Evolutionary conservation across 768 basidiomycete genomes (phyloP).

Genomic region (Kwoniella heveanensis): DNA sequence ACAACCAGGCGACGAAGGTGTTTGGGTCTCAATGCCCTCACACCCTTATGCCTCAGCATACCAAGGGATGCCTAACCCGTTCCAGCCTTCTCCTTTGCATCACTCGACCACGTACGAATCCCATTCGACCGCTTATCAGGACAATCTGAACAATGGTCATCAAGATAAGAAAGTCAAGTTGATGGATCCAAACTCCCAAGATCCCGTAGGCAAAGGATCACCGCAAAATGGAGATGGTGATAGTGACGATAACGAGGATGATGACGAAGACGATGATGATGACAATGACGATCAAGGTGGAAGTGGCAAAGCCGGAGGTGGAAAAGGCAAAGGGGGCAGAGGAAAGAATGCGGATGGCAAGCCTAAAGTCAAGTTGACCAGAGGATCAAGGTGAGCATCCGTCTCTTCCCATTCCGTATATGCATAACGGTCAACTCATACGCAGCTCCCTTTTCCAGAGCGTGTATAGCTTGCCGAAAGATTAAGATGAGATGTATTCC

Average conservation of each 20-base stretch:
- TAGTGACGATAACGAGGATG: slow-evolving; percentile 46
- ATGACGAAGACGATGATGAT: slow-evolving; percentile 46
- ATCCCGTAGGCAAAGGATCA: slow-evolving; percentile 10
- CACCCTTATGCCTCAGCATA: slow-evolving; percentile 50
- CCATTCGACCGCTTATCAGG: slow-evolving; percentile 12
- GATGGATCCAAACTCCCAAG: slow-evolving; percentile 7
- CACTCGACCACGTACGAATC: slow-evolving; percentile 22
- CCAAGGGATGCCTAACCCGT: slow-evolving; percentile 35
- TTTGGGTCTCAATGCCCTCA: slow-evolving; percentile 34
- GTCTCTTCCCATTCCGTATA: background rate
- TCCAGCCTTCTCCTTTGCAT: slow-evolving; percentile 36
- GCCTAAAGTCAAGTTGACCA: slow-evolving; percentile 51
- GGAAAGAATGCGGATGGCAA: slow-evolving; percentile 33
- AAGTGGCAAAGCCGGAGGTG: slow-evolving; percentile 23
- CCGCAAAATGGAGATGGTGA: slow-evolving; percentile 33
- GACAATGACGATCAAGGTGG: slow-evolving; percentile 25
- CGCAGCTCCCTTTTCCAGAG: slow-evolving; percentile 7
- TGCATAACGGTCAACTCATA: background rate
- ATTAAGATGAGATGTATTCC: slow-evolving; percentile 56
- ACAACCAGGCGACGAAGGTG: slow-evolving; percentile 17
- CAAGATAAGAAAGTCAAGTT: slow-evolving; percentile 30
- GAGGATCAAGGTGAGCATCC: slow-evolving; percentile 50
- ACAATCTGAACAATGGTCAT: slow-evolving; percentile 2
- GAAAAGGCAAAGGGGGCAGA: slow-evolving; percentile 33
- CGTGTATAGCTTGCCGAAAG: slow-evolving; percentile 48